Percentiles rank a stretch among this genome's conserved stretches.
Conservation (phyloP, 2,329 filamentous ascomycete genomes). For the Myriosclerotinia duriaeana region DNA sequence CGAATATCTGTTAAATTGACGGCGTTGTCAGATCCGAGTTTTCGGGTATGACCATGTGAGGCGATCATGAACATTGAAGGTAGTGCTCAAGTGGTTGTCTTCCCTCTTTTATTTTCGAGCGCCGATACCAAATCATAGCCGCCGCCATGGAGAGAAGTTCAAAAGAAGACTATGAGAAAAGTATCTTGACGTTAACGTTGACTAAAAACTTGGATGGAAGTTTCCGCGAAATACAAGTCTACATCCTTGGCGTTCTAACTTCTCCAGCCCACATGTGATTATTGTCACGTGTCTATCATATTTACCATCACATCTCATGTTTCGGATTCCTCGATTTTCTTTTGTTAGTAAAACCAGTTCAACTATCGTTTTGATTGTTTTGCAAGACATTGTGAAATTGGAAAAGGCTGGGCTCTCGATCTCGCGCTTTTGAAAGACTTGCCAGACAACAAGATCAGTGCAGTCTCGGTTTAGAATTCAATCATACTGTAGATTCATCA, state of each 20-base stretch:
- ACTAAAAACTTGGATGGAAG: background rate
- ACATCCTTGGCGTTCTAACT: background rate
- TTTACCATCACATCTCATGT: slow-evolving; percentile 2
- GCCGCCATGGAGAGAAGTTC: background rate
- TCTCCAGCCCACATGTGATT: background rate
- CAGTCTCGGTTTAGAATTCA: too few relatives aligned
- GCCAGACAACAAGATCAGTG: too few relatives aligned
- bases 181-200: background rate
- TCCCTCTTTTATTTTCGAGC: too few relatives aligned
- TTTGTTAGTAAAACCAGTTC: background rate
- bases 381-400: background rate
- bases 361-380: background rate
- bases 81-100: too few relatives aligned
- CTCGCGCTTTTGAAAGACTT: too few relatives aligned
- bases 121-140: background rate
- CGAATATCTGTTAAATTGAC: too few relatives aligned
- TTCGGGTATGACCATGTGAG: too few relatives aligned
- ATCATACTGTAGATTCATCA: background rate
- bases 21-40: too few relatives aligned
- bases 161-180: background rate
- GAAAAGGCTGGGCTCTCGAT: background rate
- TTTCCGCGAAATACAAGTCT: background rate
- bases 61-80: too few relatives aligned
- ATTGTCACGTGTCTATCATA: background rate
- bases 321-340: background rate